These are phyloP conservation scores for Mortierella antarctica DNA, from an alignment of 192 early-diverging fungal genomes.

Conservation along the genomic window DNA sequence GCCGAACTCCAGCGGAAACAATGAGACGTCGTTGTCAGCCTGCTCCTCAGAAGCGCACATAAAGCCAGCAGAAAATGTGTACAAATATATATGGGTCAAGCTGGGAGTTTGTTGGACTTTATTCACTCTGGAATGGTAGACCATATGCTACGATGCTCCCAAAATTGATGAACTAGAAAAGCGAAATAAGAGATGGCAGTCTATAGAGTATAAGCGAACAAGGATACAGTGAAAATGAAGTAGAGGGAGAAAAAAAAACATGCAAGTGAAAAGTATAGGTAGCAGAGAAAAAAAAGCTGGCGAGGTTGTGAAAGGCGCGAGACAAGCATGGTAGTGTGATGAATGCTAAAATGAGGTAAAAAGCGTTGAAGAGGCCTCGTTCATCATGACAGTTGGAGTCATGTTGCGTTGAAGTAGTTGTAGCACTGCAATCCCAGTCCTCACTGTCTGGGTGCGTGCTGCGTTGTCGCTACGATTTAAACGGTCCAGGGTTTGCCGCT, in stretches of 20 bases:
- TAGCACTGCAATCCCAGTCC: not conserved
- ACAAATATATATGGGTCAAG: no score
- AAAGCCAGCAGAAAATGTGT: no score
- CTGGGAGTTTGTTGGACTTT: constrained; percentile 6
- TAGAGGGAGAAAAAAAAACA: not conserved
- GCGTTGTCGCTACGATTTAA: constrained; percentile 3
- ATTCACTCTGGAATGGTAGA: constrained; percentile 23
- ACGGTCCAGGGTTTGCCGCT: constrained; percentile 44
- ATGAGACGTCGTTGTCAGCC: no score
- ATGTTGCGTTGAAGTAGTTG: no score
- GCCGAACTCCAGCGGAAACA: no score
- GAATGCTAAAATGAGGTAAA: not conserved
- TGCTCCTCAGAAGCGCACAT: no score
- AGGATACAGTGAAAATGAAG: not conserved
- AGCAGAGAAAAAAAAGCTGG: not conserved
- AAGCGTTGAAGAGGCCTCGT: not conserved
- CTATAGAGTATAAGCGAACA: not conserved
- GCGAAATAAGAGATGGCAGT: constrained; percentile 6
- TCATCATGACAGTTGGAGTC: no score
- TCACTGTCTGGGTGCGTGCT: not conserved
- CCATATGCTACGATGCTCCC: not conserved
- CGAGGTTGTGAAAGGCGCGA: not conserved
- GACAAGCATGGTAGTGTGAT: not conserved
- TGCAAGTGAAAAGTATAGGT: not conserved
- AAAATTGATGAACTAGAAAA: not conserved